These are phyloP conservation scores for Fusarium sacchari DNA, from an alignment of 2,329 filamentous ascomycete genomes.

Conservation along the genomic window DNA sequence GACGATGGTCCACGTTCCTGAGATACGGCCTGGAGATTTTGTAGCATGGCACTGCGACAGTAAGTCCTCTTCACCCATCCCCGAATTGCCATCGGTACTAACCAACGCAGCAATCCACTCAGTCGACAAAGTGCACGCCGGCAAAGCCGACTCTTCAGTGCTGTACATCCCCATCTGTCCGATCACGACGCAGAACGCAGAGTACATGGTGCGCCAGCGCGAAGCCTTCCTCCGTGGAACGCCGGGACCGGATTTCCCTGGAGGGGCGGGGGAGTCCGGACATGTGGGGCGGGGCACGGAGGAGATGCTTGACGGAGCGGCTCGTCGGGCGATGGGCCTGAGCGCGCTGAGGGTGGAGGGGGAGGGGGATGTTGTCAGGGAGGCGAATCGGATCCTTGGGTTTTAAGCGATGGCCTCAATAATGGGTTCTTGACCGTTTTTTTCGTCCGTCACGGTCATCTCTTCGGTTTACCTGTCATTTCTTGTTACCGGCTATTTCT, in stretches of 20 bases:
- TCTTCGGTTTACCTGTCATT: background rate
- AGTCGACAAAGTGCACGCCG: slow-evolving; percentile 81
- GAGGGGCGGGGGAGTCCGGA: slow-evolving; percentile 72
- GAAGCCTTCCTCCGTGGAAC: slow-evolving; percentile 75
- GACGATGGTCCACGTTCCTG: slow-evolving; percentile 76
- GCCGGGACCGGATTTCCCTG: slow-evolving; percentile 76
- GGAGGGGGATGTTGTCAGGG: slow-evolving; percentile 48
- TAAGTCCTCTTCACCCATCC: slow-evolving; percentile 42
- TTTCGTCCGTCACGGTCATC: background rate
- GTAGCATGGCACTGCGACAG: slow-evolving; percentile 87
- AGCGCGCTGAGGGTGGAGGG: slow-evolving; percentile 7
- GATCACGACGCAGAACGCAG: slow-evolving; percentile 77
- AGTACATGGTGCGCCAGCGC: slow-evolving; percentile 76
- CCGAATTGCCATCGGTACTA: background rate
- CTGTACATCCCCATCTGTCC: slow-evolving; percentile 91
- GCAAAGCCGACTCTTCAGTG: slow-evolving; percentile 79
- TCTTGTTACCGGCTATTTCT: background rate
- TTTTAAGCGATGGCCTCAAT: slow-evolving; percentile 33
- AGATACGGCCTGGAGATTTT: slow-evolving; percentile 77
- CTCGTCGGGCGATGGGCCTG: slow-evolving; percentile 56
- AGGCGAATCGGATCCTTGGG: slow-evolving; percentile 59
- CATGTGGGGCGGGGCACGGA: slow-evolving; percentile 60
- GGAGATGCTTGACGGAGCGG: slow-evolving; percentile 49
- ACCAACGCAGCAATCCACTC: slow-evolving; percentile 70
- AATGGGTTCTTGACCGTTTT: background rate